Conservation (phyloP, 768 basidiomycete genomes). For the Asterophora parasitica region DNA sequence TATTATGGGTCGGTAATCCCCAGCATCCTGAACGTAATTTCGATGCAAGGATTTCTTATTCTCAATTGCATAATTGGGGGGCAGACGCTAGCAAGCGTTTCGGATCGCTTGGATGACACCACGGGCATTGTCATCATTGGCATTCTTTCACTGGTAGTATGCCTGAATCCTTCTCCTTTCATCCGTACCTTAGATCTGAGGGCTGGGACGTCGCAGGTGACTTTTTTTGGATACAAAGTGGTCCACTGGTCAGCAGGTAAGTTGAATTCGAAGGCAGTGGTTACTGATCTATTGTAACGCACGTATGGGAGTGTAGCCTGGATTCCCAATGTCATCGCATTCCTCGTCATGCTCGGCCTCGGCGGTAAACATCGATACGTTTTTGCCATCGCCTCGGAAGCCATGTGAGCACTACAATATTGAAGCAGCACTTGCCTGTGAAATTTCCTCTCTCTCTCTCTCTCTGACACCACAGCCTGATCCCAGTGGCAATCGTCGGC, state of each 20-base stretch:
- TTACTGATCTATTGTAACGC: neutral
- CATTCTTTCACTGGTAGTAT: constrained; percentile 32
- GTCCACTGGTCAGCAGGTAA: constrained; percentile 55
- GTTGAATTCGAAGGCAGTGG: too few relatives aligned
- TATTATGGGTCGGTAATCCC: constrained; percentile 51
- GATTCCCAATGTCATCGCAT: constrained; percentile 62
- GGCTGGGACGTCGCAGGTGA: constrained; percentile 25
- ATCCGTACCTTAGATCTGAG: neutral
- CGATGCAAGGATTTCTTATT: constrained; percentile 60
- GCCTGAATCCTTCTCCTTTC: constrained; percentile 5
- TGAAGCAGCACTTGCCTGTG: neutral
- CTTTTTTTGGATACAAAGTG: constrained; percentile 63
- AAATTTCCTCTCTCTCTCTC: neutral
- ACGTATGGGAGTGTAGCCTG: constrained; percentile 58
- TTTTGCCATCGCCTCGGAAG: constrained; percentile 55
- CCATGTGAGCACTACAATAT: constrained; percentile 56
- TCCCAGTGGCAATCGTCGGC: constrained; percentile 70
- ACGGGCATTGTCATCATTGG: constrained; percentile 38
- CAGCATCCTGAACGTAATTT: constrained; percentile 53
- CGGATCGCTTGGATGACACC: constrained; percentile 31
- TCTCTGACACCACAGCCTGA: constrained; percentile 35
- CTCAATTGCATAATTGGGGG: constrained; percentile 67
- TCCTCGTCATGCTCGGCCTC: constrained; percentile 59
- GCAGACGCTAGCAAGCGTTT: constrained; percentile 56
- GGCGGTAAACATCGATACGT: constrained; percentile 67